Conservation (phyloP, 2,329 filamentous ascomycete species). For the Diplodia seriata region DNA sequence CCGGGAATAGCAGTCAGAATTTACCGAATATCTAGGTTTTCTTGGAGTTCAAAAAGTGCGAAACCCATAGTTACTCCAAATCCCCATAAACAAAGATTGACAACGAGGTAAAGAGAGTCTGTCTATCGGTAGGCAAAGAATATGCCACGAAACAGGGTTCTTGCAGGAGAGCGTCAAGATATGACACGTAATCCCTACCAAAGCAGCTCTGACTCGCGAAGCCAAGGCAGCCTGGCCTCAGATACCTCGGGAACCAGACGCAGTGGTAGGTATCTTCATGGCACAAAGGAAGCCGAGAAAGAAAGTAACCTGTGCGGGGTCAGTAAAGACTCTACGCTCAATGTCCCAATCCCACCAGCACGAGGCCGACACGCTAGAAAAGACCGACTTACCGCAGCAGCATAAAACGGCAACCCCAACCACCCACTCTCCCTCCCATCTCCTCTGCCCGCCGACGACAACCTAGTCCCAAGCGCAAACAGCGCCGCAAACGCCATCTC, state of each 20-base stretch:
- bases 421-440: conserved; percentile 5
- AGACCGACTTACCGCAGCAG: conserved; percentile 19
- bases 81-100: too few species aligned
- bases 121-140: too few species aligned
- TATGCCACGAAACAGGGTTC: too few species aligned
- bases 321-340: neutral
- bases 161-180: too few species aligned
- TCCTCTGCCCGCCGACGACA: neutral
- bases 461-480: conserved; percentile 9
- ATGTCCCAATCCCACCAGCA: neutral
- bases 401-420: conserved; percentile 29
- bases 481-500: conserved; percentile 27
- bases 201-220: neutral
- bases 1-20: too few species aligned
- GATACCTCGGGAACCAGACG: too few species aligned
- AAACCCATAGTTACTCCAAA: too few species aligned
- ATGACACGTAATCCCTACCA: too few species aligned
- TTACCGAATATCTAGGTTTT: too few species aligned
- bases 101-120: too few species aligned
- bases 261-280: neutral
- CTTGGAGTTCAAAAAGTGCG: too few species aligned
- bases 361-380: neutral
- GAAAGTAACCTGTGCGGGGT: conserved; percentile 9
- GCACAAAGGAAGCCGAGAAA: conserved; percentile 13
- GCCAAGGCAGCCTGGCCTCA: neutral